These are phyloP conservation scores for Silybum marianum DNA, from an alignment of 129 eudicot genomes.

Conservation along the genomic window DNA sequence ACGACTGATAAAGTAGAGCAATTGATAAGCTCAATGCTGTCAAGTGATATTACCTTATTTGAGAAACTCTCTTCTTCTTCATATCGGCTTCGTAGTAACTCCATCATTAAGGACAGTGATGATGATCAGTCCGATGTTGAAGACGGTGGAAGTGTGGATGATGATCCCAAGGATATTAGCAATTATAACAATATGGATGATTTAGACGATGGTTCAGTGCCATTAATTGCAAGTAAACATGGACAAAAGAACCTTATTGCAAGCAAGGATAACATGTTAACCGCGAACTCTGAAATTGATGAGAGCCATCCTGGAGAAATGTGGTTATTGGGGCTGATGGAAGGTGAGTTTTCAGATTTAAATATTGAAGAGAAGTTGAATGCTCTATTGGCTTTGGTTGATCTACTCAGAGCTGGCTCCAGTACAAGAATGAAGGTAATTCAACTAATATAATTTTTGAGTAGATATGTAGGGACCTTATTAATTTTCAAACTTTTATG, in stretches of 20 bases:
- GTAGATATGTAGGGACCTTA: background rate
- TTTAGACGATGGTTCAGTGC: conserved; percentile 48
- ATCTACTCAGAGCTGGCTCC: conserved; percentile 77
- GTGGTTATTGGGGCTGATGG: conserved; percentile 88
- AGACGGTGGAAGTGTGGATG: conserved; percentile 77
- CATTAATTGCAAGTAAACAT: conserved; percentile 28
- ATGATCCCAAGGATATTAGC: conserved; percentile 48
- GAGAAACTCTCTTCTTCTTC: conserved; percentile 78
- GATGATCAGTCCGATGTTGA: conserved; percentile 66
- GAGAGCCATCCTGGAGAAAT: conserved; percentile 91
- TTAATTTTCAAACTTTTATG: background rate
- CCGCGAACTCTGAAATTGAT: conserved; percentile 65
- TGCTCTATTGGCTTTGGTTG: conserved; percentile 67
- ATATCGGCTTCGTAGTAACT: conserved; percentile 69
- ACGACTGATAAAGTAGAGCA: conserved; percentile 50
- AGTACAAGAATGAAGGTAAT: conserved; percentile 74
- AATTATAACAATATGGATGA: conserved; percentile 38
- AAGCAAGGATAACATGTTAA: conserved; percentile 31
- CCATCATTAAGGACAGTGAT: conserved; percentile 50
- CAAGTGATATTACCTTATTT: conserved; percentile 91
- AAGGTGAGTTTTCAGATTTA: conserved; percentile 89
- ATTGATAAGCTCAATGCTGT: conserved; percentile 60
- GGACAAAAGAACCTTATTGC: conserved; percentile 24
- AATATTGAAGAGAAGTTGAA: conserved; percentile 86
- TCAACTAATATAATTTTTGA: background rate